These are phyloP conservation scores for Xerocomellus chrysenteron DNA, from an alignment of 768 basidiomycete genomes.

Conservation along the genomic window DNA sequence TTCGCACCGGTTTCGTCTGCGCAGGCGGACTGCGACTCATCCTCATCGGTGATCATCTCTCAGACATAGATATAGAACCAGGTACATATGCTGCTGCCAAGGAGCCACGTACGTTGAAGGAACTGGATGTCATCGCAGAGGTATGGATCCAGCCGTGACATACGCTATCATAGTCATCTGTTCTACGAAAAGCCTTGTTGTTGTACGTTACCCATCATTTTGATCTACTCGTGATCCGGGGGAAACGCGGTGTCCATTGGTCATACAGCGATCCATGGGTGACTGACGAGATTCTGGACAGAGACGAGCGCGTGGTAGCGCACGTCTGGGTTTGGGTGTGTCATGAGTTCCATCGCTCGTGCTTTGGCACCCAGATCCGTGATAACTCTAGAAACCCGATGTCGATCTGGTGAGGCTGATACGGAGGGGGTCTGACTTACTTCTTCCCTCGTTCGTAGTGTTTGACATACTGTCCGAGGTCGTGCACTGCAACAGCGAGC, in stretches of 20 bases:
- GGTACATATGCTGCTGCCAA: slow-evolving; percentile 24
- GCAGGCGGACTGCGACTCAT: slow-evolving; percentile 74
- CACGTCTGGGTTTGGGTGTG: slow-evolving; percentile 82
- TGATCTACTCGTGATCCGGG: neutral
- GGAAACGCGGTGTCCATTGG: neutral
- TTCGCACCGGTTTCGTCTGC: slow-evolving; percentile 55
- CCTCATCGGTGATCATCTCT: slow-evolving; percentile 54
- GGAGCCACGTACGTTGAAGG: slow-evolving; percentile 55
- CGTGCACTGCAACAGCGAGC: slow-evolving; percentile 89
- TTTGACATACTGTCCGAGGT: slow-evolving; percentile 92
- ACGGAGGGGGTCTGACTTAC: slow-evolving; percentile 43
- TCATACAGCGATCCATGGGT: slow-evolving; percentile 67
- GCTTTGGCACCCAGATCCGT: slow-evolving; percentile 86
- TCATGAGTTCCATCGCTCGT: slow-evolving; percentile 90
- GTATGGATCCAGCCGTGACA: slow-evolving; percentile 54
- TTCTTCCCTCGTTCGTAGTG: slow-evolving; percentile 90
- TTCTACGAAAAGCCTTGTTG: slow-evolving; percentile 6
- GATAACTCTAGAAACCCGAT: slow-evolving; percentile 51
- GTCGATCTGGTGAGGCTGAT: neutral
- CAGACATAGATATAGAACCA: slow-evolving; percentile 36
- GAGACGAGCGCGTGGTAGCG: slow-evolving; percentile 89
- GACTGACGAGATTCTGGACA: slow-evolving; percentile 89
- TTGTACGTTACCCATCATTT: slow-evolving; percentile 3
- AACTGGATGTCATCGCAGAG: slow-evolving; percentile 72
- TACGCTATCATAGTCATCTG: slow-evolving; percentile 6